Base-by-base conservation (phyloP, 805 yeast genomes). In the Ogataea paradorogensis region DNA sequence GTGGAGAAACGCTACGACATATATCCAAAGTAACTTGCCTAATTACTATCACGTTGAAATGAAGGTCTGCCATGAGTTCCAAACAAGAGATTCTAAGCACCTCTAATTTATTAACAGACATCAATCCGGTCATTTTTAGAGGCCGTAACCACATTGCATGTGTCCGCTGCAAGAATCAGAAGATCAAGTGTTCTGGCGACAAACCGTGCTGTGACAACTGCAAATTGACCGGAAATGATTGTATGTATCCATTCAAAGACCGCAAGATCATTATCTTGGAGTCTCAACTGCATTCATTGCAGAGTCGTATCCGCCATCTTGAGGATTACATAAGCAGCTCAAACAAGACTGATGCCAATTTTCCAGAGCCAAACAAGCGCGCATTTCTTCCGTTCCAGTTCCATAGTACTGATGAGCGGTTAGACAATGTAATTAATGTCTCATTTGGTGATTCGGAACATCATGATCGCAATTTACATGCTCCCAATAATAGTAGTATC, bases 121-220 rank as follows among this genome's bases (percentile, higher is more conserved):
- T 53, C 21, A 49, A 50, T 25, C 61, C 61, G 5, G 42, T 55
- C 16, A 40, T 51, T 15, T 53, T 57, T 21, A 30, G 60, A 18
- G 63, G 63, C 8, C 45, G 63, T 35, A 45, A 52, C 33, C 63
- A 59, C 40, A 51, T 55, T 42, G 80, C 80, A 11, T 74, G 79
- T 46, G 69, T 69, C 29, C 59, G 78, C 27, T 74, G 80, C 53
- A 58, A 76, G 31, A 52, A 63, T 23, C 77, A 72, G 46, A 74
- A 74, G 53, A 69, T 73, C 46, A 73, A 73, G 52, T 74, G 80
- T 50, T 63, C 73, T 14, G 78, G 79, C 28, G 55, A 44, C 24
- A 56, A 55, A 34, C 63, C 63, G 7, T 37, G 48, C 14, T 59
- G 63, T 43, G 51, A 49, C 40, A 54, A 50, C 29, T 59, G 63